Evolutionary conservation across 192 early-diverging fungal genomes (phyloP).

Genomic region (Spinellus fusiger): DNA sequence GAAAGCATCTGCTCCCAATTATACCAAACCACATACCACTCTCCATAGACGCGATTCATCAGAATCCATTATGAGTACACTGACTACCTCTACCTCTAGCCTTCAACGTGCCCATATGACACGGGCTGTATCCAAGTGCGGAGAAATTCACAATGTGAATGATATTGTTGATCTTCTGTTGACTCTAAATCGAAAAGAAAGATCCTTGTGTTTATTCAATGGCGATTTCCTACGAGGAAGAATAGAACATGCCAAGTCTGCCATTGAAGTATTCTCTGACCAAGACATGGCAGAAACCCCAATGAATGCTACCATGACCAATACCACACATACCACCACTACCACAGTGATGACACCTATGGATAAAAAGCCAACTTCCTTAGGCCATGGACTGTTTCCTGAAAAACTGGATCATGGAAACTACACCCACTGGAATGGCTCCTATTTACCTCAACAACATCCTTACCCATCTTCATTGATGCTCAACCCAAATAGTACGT

Average conservation of each 20-base stretch:
- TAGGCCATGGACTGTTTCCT: too few species aligned
- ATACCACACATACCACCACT: neutral
- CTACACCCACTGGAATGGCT: too few species aligned
- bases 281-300: constrained; percentile 9
- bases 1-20: neutral
- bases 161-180: constrained; percentile 38
- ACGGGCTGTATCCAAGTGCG: constrained; percentile 19
- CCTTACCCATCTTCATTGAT: too few species aligned
- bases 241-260: constrained; percentile 27
- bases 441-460: too few species aligned
- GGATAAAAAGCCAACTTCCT: too few species aligned
- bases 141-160: constrained; percentile 6
- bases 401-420: too few species aligned
- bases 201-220: constrained; percentile 35
- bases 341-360: too few species aligned
- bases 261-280: constrained; percentile 24
- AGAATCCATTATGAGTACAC: constrained; percentile 15
- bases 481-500: too few species aligned
- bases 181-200: constrained; percentile 30
- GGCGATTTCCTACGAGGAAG: constrained; percentile 25
- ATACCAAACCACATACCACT: constrained; percentile 1
- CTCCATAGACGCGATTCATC: constrained; percentile 22
- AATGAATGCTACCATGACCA: neutral
- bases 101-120: constrained; percentile 21
- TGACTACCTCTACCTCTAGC: constrained; percentile 11